A percentile compares a stretch with the other conserved stretches of the same genome.
Evolutionary conservation across 371 early-diverging fungal species (phyloP).

Genomic region (Parasitella parasitica): DNA sequence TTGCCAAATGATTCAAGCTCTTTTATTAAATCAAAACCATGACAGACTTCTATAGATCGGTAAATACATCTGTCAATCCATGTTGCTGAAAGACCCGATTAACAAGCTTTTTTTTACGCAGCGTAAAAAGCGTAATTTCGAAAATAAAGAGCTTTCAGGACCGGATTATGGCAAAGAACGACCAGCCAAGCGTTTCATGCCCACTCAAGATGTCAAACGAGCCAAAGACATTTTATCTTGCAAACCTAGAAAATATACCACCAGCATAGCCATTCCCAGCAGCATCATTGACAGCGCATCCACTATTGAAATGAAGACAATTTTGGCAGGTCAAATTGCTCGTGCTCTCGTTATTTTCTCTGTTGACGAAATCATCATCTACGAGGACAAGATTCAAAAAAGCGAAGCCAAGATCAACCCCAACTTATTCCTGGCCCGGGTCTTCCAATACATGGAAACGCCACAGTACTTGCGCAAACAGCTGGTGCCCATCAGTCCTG

Average conservation of each 20-base stretch:
- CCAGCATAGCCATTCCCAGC: conserved; percentile 71
- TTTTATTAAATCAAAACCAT: neutral
- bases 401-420: conserved; percentile 48
- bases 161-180: conserved; percentile 48
- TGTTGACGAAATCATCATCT: conserved; percentile 75
- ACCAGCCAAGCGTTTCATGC: conserved; percentile 21
- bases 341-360: conserved; percentile 62
- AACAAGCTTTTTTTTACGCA: too few species aligned
- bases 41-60: conserved; percentile 24
- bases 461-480: conserved; percentile 71
- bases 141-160: conserved; percentile 52
- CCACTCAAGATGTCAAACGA: conserved; percentile 18
- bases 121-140: conserved; percentile 38
- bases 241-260: conserved; percentile 56
- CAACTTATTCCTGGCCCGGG: conserved; percentile 60
- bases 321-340: conserved; percentile 75
- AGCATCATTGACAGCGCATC: conserved; percentile 71
- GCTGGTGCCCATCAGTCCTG: conserved; percentile 69
- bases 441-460: conserved; percentile 69
- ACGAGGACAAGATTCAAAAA: conserved; percentile 49
- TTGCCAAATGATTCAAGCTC: neutral
- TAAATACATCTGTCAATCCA: neutral
- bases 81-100: too few species aligned
- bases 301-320: conserved; percentile 70
- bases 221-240: conserved; percentile 18